Evolutionary conservation across 2,329 filamentous ascomycete species (phyloP).

Genomic region (Colletotrichum sublineola): DNA sequence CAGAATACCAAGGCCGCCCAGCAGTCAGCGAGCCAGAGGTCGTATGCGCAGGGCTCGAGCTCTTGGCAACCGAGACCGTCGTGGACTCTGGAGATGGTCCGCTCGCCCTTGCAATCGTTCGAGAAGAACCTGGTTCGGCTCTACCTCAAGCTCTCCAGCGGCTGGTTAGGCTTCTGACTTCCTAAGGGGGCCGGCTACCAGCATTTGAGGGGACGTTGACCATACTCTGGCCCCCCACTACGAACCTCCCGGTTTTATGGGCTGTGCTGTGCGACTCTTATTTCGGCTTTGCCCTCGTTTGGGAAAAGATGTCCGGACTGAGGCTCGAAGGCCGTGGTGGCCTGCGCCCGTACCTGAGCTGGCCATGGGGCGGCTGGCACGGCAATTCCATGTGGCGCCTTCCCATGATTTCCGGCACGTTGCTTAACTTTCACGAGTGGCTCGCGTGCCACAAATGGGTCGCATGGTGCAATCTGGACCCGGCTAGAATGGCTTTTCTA

Average conservation of each 20-base stretch:
- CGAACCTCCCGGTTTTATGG: neutral
- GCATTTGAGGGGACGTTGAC: conserved; percentile 1
- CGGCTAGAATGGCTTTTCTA: neutral
- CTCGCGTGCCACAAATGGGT: neutral
- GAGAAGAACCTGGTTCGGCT: neutral
- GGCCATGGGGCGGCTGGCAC: neutral
- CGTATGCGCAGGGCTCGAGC: neutral
- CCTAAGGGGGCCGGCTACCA: neutral
- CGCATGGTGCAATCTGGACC: neutral
- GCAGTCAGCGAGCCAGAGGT: neutral
- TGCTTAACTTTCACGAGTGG: conserved; percentile 1
- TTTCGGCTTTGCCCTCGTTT: conserved; percentile 4
- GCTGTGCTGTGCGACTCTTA: neutral
- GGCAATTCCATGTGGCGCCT: conserved; percentile 1
- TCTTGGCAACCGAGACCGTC: neutral
- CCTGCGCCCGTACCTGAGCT: too few relatives aligned
- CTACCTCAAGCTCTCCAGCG: conserved; percentile 3
- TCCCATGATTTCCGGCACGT: conserved; percentile 1
- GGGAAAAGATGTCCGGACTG: neutral
- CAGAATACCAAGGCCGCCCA: neutral
- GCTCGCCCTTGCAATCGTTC: neutral
- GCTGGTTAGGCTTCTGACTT: neutral
- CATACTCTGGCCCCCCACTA: neutral
- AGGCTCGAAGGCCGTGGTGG: neutral
- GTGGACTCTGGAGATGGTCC: neutral